These are phyloP conservation scores for Stellera chamaejasme DNA, from an alignment of 345 rosid species.

Conservation along the genomic window DNA sequence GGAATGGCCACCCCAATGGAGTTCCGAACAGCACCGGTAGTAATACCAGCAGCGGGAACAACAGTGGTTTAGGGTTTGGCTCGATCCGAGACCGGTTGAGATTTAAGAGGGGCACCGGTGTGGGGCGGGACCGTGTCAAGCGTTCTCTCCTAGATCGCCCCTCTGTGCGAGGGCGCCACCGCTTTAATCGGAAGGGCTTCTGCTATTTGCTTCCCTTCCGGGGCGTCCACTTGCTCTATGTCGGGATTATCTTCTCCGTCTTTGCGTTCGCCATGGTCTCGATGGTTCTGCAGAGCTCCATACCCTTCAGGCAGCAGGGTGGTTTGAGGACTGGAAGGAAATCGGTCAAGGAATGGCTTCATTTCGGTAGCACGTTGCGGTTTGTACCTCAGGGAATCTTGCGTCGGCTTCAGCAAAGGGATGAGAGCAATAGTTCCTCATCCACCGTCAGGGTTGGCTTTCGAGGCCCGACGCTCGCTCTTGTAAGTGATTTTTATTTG, in stretches of 20 bases:
- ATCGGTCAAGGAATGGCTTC: conserved; percentile 32
- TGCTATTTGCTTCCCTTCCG: conserved; percentile 41
- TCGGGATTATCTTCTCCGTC: conserved; percentile 45
- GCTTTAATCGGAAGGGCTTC: conserved; percentile 53
- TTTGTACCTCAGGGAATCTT: conserved; percentile 37
- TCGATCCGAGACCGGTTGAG: conserved; percentile 65
- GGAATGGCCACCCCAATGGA: conserved; percentile 19
- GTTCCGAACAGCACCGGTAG: background rate
- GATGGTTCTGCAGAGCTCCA: conserved; percentile 71
- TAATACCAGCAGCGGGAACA: conserved; percentile 15
- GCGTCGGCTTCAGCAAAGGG: conserved; percentile 26
- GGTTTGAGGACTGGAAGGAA: conserved; percentile 23
- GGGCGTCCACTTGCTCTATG: conserved; percentile 57
- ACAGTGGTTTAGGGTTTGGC: conserved; percentile 23
- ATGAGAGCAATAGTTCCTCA: conserved; percentile 50
- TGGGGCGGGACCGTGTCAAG: conserved; percentile 29
- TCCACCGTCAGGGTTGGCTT: conserved; percentile 49
- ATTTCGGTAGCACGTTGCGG: conserved; percentile 56
- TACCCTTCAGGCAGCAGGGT: conserved; percentile 45
- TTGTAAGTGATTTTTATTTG: conserved; percentile 45
- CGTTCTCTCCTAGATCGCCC: conserved; percentile 30
- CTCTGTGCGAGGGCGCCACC: conserved; percentile 29
- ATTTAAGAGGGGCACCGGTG: conserved; percentile 45
- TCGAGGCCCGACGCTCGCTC: conserved; percentile 77
- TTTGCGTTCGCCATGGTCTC: conserved; percentile 71